Percentiles rank a stretch among this genome's conserved stretches.
Conservation (phyloP, 345 rosid species). For the Turnera subulata region DNA sequence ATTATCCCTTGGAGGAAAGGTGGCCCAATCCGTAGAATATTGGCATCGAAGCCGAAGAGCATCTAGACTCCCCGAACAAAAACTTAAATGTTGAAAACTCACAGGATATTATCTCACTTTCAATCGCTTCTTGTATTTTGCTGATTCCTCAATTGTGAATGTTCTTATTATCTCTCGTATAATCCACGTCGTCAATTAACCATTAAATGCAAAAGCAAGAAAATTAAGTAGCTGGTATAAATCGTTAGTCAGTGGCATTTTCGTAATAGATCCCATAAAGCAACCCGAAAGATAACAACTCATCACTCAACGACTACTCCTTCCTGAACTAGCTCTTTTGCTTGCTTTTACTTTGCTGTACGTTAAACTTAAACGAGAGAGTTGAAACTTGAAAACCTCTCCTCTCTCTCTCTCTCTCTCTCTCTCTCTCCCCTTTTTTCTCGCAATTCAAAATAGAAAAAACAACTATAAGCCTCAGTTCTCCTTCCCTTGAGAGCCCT, state of each 20-base stretch:
- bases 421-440: slow-evolving; percentile 8
- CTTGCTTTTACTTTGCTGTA: slow-evolving; percentile 17
- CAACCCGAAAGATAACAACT: slow-evolving; percentile 8
- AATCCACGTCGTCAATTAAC: neutral
- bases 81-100: too few species aligned
- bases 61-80: too few species aligned
- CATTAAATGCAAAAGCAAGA: neutral
- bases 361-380: slow-evolving; percentile 14
- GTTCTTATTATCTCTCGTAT: too few species aligned
- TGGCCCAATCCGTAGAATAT: too few species aligned
- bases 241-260: slow-evolving; percentile 16
- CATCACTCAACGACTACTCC: slow-evolving; percentile 2
- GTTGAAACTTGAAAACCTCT: neutral
- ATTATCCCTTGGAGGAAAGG: too few species aligned
- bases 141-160: too few species aligned
- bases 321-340: neutral
- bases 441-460: neutral
- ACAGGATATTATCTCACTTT: too few species aligned
- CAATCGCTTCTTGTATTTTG: too few species aligned
- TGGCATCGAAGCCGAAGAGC: too few species aligned
- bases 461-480: neutral
- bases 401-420: neutral
- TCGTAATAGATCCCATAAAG: slow-evolving; percentile 13
- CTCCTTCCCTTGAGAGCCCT: slow-evolving; percentile 10
- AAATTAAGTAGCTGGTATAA: neutral